Percentiles rank a stretch among this genome's conserved stretches.
Conservation (phyloP, 345 rosid species). For the Linum lewisii region DNA sequence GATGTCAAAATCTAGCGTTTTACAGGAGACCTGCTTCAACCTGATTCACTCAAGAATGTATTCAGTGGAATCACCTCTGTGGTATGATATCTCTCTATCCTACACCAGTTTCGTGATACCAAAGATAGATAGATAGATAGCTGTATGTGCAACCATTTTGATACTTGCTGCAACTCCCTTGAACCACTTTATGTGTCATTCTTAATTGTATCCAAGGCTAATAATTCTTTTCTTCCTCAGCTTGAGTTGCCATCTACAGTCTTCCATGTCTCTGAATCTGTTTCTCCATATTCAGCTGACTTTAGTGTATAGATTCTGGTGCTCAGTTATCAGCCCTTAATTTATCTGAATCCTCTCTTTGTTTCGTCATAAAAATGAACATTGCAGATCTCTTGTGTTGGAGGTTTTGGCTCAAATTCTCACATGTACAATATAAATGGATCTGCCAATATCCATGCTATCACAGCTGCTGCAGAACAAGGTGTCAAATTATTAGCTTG, state of each 20-base stretch:
- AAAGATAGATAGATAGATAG: background rate
- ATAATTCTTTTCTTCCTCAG: background rate
- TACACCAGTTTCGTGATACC: background rate
- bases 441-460: conserved; percentile 47
- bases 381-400: conserved; percentile 49
- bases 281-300: background rate
- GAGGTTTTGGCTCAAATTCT: conserved; percentile 51
- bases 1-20: background rate
- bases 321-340: background rate
- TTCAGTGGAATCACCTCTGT: conserved; percentile 45
- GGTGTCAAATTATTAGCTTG: conserved; percentile 21
- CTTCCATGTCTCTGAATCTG: background rate
- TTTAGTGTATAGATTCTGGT: too few relatives aligned
- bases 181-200: background rate
- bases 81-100: conserved; percentile 28
- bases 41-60: conserved; percentile 40
- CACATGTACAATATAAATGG: conserved; percentile 50
- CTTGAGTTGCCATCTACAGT: too few relatives aligned
- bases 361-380: conserved; percentile 1
- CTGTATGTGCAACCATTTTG: background rate
- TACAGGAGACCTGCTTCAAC: conserved; percentile 51
- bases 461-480: conserved; percentile 44
- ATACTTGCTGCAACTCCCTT: background rate
- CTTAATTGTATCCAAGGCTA: background rate
- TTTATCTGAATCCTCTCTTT: background rate